Evolutionary conservation across 208 protist species (phyloP), one percentile per base, ranked within the genome.

Genomic region (Crithidia acanthocephali): DNA sequence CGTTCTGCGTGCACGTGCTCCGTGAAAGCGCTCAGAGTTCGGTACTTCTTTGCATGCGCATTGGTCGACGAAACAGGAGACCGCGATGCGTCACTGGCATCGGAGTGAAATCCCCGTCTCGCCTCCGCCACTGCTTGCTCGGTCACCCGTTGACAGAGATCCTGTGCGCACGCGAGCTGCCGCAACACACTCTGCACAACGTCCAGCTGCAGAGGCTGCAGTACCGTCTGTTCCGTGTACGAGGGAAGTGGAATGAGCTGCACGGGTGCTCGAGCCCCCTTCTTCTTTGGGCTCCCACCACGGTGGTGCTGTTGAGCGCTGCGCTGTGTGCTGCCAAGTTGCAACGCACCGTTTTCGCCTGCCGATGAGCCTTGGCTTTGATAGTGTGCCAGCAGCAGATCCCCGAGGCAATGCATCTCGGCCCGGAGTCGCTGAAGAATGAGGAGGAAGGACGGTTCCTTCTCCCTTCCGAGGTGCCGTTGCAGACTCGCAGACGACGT

Each of bases 181-280:
- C 4, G 13, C 35, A 76, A 15, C 27, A 65, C 35, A 1, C 44
- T 20, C 13, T 67, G 33, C 30, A 50, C 65, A 10, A 66, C 48
- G 30, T 71, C 57, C 7, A 50, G 55, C 25, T 66, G 63, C 20
- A 76, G 51, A 3, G 72, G 72, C 47, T 58, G 57, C 25, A 76
- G 35, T 63, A 11, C 58, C 63, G 47, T 32, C 64, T 66, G 61
- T 48, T 76, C 72, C 1, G 45, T 44, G 37, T 70, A 55, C 8
- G 64, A 60, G 0, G 45, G 50, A n/a, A 55, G n/a, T 0, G 62
- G 33, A 15, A 69, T 37, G 10, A 69, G 62, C 27, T 63, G 70
- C 10, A 58, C 60, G 3, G 69, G 61, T 13, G 52, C 6, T 18
- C 70, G 70, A 15, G 33, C 50, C 1, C 58, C 51, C 22, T 47